Evolutionary conservation across 352 stramenopile species (phyloP).

Genomic region (Phytophthora kernoviae): DNA sequence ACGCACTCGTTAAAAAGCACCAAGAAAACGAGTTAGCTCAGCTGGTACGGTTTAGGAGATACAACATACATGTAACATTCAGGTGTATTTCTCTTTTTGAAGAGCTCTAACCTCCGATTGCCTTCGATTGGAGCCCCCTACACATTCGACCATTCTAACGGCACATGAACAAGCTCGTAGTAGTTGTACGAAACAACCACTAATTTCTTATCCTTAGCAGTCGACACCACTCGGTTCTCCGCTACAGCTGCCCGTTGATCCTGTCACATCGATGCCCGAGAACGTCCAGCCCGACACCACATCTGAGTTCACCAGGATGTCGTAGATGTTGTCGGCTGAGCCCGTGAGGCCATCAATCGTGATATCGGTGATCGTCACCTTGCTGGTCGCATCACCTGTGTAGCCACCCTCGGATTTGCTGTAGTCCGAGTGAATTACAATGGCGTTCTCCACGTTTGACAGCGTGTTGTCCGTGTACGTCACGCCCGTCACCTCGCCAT

Average conservation of each 20-base stretch:
- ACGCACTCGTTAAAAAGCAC: no score
- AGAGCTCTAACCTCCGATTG: no score
- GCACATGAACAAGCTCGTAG: no score
- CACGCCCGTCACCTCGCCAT: slow-evolving; percentile 9
- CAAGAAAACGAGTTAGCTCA: no score
- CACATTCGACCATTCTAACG: no score
- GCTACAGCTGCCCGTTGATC: slow-evolving; percentile 4
- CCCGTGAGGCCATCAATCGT: slow-evolving; percentile 13
- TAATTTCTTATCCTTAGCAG: no score
- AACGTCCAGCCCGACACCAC: slow-evolving; percentile 5
- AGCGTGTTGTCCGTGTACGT: slow-evolving; percentile 7
- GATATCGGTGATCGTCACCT: slow-evolving; percentile 16
- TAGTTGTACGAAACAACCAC: not conserved
- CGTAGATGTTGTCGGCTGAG: slow-evolving; percentile 9
- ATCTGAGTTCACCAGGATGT: slow-evolving; percentile 10
- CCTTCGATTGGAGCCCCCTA: no score
- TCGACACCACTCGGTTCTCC: slow-evolving; percentile 10
- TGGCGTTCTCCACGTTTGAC: slow-evolving; percentile 10
- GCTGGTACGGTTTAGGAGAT: no score
- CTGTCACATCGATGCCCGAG: slow-evolving; percentile 5
- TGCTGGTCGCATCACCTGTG: slow-evolving; percentile 8
- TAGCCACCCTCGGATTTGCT: slow-evolving; percentile 24
- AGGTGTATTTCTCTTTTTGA: no score
- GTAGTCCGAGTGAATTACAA: slow-evolving; percentile 13
- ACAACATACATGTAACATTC: no score